Base-by-base conservation (phyloP, 306 rosid species). In the Mucuna pruriens region DNA sequence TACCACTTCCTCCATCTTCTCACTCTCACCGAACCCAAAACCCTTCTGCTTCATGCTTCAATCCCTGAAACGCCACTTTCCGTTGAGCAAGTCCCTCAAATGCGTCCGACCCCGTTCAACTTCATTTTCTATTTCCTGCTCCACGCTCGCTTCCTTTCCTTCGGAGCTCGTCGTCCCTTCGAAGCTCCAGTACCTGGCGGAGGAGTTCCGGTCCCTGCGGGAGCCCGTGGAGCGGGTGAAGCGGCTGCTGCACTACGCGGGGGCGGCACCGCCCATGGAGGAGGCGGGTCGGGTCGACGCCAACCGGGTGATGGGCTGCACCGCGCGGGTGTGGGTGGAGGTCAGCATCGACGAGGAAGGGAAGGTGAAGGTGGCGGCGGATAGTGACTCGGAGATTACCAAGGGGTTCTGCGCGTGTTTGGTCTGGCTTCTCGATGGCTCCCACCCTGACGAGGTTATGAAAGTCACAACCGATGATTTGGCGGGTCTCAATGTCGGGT, bases 301-400 rank as follows among this genome's bases (percentile, higher is more conserved):
- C 42, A 93, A 92, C 86, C 91, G 99, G 80, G 97, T 95, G 22
- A 95, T 95, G 99, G 99, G 99, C 0, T 95, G 99, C 67, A 95
- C 99, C 0, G 92, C 99, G 1, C 90, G 82, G 86, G 99, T 95
- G 4, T 95, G 99, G 99, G 80, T 92, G 61, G 91, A 82, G 33
- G 96, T 83, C 66, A 26, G 67, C 36, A 55, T 93, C 36, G 98
- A 89, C 46, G 20, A 31, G 13, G 90, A 84, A 12, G 97, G 99
- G 71, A 88, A 85, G 78, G 86, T 93, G 90, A 82, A 90, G 34
- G 74, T 95, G 51, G 75, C 74, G 3, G 96, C 99, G 5, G 98
- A 92, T 62, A 95, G 99, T 46, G 99, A 95, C 61, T 95, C 99
- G 16, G 99, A 95, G 65, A 91, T 95, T 20, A 88, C 94, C 0